Percentiles rank a stretch among this genome's conserved stretches.
Conservation (phyloP, 345 rosid species). For the Ailanthus altissimus region DNA sequence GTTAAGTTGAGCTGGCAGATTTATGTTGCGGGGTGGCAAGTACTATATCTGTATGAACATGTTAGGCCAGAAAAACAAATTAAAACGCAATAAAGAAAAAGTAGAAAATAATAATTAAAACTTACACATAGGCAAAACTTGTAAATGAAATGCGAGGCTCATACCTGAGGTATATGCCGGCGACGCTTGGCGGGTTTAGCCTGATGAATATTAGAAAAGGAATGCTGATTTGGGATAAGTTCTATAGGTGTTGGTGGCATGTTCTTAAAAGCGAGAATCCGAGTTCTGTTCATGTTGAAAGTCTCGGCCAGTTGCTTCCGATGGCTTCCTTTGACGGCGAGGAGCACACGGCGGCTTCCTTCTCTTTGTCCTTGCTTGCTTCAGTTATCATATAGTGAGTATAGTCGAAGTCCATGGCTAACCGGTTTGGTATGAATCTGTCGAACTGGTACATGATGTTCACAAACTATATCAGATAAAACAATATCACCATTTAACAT, state of each 20-base stretch:
- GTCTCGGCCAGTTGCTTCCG: slow-evolving; percentile 64
- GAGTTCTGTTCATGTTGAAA: slow-evolving; percentile 55
- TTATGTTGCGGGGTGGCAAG: no score
- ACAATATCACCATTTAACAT: neutral
- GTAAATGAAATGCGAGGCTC: neutral
- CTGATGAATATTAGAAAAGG: slow-evolving; percentile 16
- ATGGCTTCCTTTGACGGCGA: slow-evolving; percentile 67
- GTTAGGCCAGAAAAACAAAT: no score
- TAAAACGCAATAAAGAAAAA: no score
- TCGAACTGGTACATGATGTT: slow-evolving; percentile 46
- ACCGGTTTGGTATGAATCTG: slow-evolving; percentile 71
- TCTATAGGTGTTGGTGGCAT: slow-evolving; percentile 51
- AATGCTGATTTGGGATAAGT: slow-evolving; percentile 22
- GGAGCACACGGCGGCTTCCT: slow-evolving; percentile 35
- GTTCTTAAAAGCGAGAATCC: slow-evolving; percentile 74
- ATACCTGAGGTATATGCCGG: slow-evolving; percentile 50
- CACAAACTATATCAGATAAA: neutral
- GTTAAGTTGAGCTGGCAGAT: no score
- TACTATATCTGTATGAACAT: no score
- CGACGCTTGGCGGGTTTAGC: slow-evolving; percentile 35
- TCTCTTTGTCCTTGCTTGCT: slow-evolving; percentile 51
- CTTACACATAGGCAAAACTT: no score
- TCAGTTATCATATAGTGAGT: slow-evolving; percentile 62
- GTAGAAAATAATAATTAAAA: no score
- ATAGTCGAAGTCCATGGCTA: slow-evolving; percentile 75